Conservation (phyloP, 2,329 filamentous ascomycete genomes). For the Cladorrhinum sp. region DNA sequence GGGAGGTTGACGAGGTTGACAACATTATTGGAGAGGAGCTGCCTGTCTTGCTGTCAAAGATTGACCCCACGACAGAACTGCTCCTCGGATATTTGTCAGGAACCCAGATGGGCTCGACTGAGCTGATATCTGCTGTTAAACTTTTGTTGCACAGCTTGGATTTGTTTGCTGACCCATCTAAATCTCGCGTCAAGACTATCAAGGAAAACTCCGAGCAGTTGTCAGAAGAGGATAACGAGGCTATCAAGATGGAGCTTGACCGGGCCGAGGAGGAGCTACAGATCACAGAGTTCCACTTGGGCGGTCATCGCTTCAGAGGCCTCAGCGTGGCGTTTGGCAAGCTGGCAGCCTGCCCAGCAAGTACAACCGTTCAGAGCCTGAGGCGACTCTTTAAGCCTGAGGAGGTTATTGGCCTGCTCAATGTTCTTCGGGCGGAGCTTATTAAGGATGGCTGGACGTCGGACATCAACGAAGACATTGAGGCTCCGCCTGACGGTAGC, state of each 20-base stretch:
- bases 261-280: conserved; percentile 64
- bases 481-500: conserved; percentile 61
- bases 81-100: conserved; percentile 63
- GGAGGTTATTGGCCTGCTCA: conserved; percentile 69
- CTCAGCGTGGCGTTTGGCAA: conserved; percentile 68
- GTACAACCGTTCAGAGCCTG: conserved; percentile 60
- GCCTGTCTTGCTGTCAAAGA: conserved; percentile 57
- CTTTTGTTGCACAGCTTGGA: conserved; percentile 68
- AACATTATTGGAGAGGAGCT: conserved; percentile 58
- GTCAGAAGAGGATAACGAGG: conserved; percentile 35
- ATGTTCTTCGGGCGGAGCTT: conserved; percentile 69
- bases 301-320: conserved; percentile 62
- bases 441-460: conserved; percentile 74
- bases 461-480: conserved; percentile 56
- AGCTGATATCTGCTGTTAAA: conserved; percentile 65
- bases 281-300: conserved; percentile 63
- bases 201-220: conserved; percentile 33
- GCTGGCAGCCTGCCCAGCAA: conserved; percentile 62
- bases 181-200: conserved; percentile 26
- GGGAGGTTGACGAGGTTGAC: conserved; percentile 42
- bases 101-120: conserved; percentile 62
- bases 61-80: conserved; percentile 67
- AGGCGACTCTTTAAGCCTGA: conserved; percentile 62
- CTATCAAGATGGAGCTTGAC: conserved; percentile 55
- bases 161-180: conserved; percentile 46